Conservation (phyloP, 805 yeast genomes). For the Maudiozyma barnettii region DNA sequence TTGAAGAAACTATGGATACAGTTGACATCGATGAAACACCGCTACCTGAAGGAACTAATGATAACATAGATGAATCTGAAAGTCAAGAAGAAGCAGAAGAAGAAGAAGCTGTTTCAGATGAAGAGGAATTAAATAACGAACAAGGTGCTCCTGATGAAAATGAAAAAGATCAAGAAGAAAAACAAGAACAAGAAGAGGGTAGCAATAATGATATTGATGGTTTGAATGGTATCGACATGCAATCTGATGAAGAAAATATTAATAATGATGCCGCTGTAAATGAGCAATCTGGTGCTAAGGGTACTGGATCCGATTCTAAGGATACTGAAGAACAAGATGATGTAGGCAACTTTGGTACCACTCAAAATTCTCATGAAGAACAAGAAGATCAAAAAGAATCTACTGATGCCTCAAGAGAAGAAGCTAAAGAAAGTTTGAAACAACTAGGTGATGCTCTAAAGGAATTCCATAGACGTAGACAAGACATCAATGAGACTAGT, state of each 20-base stretch:
- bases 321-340: constrained; percentile 49
- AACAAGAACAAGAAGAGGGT: constrained; percentile 27
- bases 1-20: constrained; percentile 31
- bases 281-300: constrained; percentile 50
- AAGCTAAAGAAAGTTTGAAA: constrained; percentile 67
- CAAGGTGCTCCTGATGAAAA: constrained; percentile 21
- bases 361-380: constrained; percentile 36
- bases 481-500: constrained; percentile 70
- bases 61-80: constrained; percentile 12
- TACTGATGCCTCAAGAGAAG: constrained; percentile 49
- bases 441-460: constrained; percentile 87
- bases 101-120: constrained; percentile 22
- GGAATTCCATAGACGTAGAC: constrained; percentile 83
- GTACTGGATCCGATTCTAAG: constrained; percentile 52
- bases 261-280: constrained; percentile 52
- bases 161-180: neutral
- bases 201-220: constrained; percentile 44
- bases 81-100: constrained; percentile 24
- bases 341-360: constrained; percentile 58
- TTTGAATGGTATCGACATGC: constrained; percentile 41
- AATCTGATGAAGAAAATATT: constrained; percentile 37
- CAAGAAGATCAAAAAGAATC: constrained; percentile 32
- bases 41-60: constrained; percentile 27
- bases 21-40: constrained; percentile 24
- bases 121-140: constrained; percentile 24